Base-by-base conservation (phyloP, 2,329 filamentous ascomycete species). In the Fusarium caatingaense region DNA sequence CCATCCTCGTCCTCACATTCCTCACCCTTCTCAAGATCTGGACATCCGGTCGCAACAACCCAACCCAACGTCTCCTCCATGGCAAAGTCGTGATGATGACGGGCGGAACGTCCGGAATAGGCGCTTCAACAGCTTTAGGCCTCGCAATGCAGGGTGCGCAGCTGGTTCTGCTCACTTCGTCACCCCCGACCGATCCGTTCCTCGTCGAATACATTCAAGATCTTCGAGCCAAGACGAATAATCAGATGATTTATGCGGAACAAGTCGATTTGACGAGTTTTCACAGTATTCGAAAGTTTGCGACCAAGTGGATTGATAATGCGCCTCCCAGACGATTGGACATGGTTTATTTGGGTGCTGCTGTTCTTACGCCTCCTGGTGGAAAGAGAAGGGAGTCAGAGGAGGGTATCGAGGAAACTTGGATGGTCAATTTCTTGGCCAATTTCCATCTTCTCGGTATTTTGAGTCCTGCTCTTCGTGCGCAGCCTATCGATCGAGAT, bases 271-370 rank as follows among this genome's bases (percentile, higher is more conserved):
- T 99, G 28, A 83, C 91, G 15, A 95, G 92, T 18, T 84, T 99
- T n/a, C 89, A 97, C 79, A 97, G 93, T 79, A 91, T 99, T 74
- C 92, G 96, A 41, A 87, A 91, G 68, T 99, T 99, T 78, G 96
- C 96, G 15, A 99, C 96, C 0, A 95, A 93, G 83, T 99, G 97
- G 95, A 93, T 99, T 71, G 95, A 99, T 80, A 98, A 98, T 79
- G 88, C 92, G 23, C 95, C 96, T 5, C 93, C 94, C 11, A 87
- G 97, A 60, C 86, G 97, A 49, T 83, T 99, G 9, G 96, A 99
- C 79, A 94, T 95, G 89, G 84, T 99, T 48, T 88, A 99, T 21
- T 86, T 99, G 20, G 97, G 94, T 79, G 96, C 91, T 12, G 92
- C 92, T 46, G 91, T 91, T 0, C 83, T 94, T 71, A 93, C 91